phyloP scores from a whole-genome alignment of 2,329 filamentous ascomycete species.

The Aspergillus hiratsukae region DNA sequence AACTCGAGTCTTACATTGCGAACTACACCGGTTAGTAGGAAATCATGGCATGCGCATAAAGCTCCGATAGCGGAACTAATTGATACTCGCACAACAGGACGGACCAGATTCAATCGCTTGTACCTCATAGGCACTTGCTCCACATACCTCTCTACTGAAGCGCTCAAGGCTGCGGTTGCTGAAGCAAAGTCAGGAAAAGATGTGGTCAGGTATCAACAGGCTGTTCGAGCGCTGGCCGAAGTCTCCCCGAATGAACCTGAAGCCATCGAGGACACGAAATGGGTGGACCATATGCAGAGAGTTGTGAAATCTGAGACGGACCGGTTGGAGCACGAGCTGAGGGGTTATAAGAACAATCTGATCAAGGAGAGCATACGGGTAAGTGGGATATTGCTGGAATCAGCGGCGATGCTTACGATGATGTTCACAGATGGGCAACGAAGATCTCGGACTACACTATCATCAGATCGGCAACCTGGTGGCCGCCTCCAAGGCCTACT shows the following conservation, averaged over 20 bases:
- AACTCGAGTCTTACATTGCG: conserved; percentile 82
- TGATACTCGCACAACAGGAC: conserved; percentile 49
- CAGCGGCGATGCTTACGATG: not conserved
- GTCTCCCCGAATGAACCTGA: conserved; percentile 65
- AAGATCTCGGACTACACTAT: conserved; percentile 82
- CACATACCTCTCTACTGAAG: conserved; percentile 70
- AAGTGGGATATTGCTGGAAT: conserved; percentile 24
- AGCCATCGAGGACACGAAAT: conserved; percentile 63
- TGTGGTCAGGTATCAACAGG: conserved; percentile 64
- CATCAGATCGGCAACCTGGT: conserved; percentile 71
- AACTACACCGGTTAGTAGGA: conserved; percentile 71
- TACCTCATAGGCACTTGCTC: conserved; percentile 76
- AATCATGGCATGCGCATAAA: not conserved
- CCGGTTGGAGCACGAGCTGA: conserved; percentile 78
- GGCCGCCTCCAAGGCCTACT: conserved; percentile 71
- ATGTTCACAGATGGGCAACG: conserved; percentile 74
- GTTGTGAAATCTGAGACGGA: conserved; percentile 65
- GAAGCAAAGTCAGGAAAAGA: conserved; percentile 76
- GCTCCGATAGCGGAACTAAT: conserved; percentile 4
- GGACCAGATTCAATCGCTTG: conserved; percentile 76
- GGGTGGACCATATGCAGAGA: conserved; percentile 66
- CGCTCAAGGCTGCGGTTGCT: conserved; percentile 68
- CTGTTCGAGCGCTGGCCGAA: conserved; percentile 60
- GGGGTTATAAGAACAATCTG: conserved; percentile 92
- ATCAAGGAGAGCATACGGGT: conserved; percentile 96